These are phyloP conservation scores for Pestalotiopsis sp. DNA, from an alignment of 2,329 filamentous ascomycete genomes.

Conservation along the genomic window DNA sequence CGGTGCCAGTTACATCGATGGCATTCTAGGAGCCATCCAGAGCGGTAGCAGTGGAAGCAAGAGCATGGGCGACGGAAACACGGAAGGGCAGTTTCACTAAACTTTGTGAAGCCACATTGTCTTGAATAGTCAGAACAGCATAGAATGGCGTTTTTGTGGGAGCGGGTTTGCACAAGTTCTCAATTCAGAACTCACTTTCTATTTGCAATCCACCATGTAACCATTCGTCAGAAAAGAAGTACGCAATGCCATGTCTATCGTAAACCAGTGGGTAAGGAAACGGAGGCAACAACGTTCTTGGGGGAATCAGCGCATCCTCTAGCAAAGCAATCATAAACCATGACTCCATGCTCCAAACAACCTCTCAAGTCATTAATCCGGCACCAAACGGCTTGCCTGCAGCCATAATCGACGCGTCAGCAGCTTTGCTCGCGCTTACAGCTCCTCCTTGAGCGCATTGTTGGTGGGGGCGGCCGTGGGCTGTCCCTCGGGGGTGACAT, in stretches of 20 bases:
- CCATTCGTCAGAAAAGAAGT: not conserved
- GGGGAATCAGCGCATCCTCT: conserved; percentile 4
- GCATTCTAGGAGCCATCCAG: conserved; percentile 85
- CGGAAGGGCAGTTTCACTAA: conserved; percentile 66
- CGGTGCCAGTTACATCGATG: conserved; percentile 73
- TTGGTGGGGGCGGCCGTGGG: conserved; percentile 55
- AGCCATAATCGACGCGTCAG: not conserved
- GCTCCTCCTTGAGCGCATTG: conserved; percentile 54
- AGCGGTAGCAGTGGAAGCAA: conserved; percentile 85
- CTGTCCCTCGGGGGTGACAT: conserved; percentile 68
- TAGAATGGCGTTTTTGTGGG: conserved; percentile 10
- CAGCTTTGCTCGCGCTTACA: conserved; percentile 25
- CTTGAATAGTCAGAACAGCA: not conserved
- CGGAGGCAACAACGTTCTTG: not conserved
- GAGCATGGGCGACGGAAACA: conserved; percentile 95
- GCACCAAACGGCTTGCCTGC: not conserved
- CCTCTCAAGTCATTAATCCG: not conserved
- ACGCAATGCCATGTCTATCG: conserved; percentile 5
- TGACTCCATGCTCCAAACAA: conserved; percentile 4
- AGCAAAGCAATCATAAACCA: not conserved
- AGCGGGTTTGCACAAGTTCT: not conserved
- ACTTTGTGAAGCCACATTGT: not conserved
- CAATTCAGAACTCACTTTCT: not conserved
- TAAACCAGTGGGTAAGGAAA: not conserved
- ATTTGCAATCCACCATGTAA: not conserved